Percentiles rank a stretch among this genome's conserved stretches.
These are phyloP conservation scores for Parietaria judaica DNA, from an alignment of 306 rosid species.

Conservation along the genomic window DNA sequence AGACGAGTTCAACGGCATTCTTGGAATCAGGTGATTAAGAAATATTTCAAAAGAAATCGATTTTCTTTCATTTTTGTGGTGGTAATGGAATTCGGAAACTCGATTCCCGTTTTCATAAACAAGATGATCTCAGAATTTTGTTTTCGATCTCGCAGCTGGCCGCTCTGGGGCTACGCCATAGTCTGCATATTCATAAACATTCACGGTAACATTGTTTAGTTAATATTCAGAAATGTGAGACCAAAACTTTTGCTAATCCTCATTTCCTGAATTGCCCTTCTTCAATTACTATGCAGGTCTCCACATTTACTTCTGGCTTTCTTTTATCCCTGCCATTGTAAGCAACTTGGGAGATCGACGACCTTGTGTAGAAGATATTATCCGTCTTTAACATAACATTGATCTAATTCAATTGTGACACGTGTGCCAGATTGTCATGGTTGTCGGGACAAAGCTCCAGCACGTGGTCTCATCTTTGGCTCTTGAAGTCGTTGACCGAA, in stretches of 20 bases:
- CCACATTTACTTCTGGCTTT: slow-evolving; percentile 91
- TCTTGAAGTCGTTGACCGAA: slow-evolving; percentile 56
- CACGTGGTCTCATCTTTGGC: slow-evolving; percentile 93
- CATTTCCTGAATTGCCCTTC: slow-evolving; percentile 19
- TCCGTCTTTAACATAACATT: background rate
- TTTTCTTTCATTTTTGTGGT: background rate
- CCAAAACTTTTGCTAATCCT: slow-evolving; percentile 1
- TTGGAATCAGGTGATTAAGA: slow-evolving; percentile 70
- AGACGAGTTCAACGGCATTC: slow-evolving; percentile 89
- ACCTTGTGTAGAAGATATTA: background rate
- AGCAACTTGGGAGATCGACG: slow-evolving; percentile 23
- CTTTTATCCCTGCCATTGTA: slow-evolving; percentile 92
- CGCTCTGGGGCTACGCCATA: slow-evolving; percentile 88
- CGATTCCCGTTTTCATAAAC: background rate
- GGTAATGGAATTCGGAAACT: background rate
- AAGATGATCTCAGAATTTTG: background rate
- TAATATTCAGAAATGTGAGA: background rate
- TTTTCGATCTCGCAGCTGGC: slow-evolving; percentile 55
- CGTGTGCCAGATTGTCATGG: slow-evolving; percentile 71
- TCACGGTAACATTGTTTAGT: slow-evolving; percentile 49
- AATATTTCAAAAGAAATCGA: background rate
- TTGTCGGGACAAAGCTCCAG: slow-evolving; percentile 94
- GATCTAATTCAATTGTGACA: slow-evolving; percentile 20
- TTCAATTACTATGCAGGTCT: slow-evolving; percentile 45
- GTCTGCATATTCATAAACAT: slow-evolving; percentile 76